Conservation (phyloP, 305 asterid genomes). For the Solanum aculeatissimum region DNA sequence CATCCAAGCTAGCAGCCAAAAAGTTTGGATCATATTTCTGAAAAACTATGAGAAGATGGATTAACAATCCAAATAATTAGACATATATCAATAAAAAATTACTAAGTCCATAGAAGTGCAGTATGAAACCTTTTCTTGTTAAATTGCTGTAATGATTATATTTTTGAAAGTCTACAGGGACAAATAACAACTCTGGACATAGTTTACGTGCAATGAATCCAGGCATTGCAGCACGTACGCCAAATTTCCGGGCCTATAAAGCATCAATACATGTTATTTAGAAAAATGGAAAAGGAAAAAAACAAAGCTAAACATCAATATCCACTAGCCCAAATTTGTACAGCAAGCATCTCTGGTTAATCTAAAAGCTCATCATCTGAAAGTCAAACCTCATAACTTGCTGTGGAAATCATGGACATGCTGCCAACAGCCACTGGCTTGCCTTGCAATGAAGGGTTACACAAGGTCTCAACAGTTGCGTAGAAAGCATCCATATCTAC, state of each 20-base stretch:
- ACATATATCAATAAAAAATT: neutral
- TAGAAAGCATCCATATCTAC: constrained; percentile 98
- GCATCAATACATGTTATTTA: neutral
- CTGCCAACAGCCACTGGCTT: constrained; percentile 96
- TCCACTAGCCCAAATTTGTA: neutral
- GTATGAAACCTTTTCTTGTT: constrained; percentile 67
- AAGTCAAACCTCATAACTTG: constrained; percentile 78
- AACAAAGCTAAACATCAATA: neutral
- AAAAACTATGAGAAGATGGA: constrained; percentile 41
- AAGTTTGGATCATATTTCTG: constrained; percentile 72
- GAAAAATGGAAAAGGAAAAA: neutral
- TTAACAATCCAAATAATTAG: constrained; percentile 5
- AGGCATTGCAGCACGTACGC: constrained; percentile 98
- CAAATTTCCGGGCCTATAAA: constrained; percentile 75
- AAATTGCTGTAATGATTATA: constrained; percentile 68
- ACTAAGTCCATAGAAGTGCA: constrained; percentile 5
- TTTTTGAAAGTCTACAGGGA: constrained; percentile 75
- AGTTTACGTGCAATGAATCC: constrained; percentile 91
- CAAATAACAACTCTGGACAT: constrained; percentile 72
- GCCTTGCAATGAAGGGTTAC: constrained; percentile 58
- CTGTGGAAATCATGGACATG: constrained; percentile 91
- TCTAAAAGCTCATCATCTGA: neutral
- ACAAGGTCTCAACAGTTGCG: constrained; percentile 81
- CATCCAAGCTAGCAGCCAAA: constrained; percentile 83
- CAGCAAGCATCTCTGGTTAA: neutral